Conservation (phyloP, 176 grass and related monocot species). For the Luzula sylvatica region DNA sequence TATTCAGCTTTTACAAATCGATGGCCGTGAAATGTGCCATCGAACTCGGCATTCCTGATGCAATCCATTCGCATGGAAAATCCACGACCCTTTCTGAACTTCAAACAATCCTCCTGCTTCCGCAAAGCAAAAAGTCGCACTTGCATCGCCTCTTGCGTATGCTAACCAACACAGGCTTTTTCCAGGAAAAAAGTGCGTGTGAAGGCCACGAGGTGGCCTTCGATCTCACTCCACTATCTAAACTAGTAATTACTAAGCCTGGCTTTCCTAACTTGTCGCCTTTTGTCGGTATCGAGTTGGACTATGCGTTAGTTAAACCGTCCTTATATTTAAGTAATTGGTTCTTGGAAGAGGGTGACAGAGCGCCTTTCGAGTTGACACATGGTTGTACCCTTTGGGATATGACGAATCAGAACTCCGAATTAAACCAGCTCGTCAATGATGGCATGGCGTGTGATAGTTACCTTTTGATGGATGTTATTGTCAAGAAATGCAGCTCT, state of each 20-base stretch:
- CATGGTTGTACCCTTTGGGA: conserved; percentile 21
- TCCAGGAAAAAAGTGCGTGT: background rate
- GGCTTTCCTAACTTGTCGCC: background rate
- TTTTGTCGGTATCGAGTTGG: conserved; percentile 6
- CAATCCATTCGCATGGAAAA: conserved; percentile 30
- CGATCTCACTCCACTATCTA: conserved; percentile 18
- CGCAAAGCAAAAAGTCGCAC: background rate
- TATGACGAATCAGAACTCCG: background rate
- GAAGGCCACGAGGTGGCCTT: conserved; percentile 15
- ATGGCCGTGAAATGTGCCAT: conserved; percentile 39
- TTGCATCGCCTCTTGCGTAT: conserved; percentile 30
- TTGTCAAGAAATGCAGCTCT: background rate
- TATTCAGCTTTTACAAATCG: conserved; percentile 27
- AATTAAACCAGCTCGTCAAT: conserved; percentile 28
- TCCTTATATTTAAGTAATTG: conserved; percentile 20
- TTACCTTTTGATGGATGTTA: conserved; percentile 12
- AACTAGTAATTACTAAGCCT: conserved; percentile 14
- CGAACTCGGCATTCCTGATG: conserved; percentile 28
- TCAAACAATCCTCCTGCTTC: conserved; percentile 7
- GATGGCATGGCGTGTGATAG: conserved; percentile 33
- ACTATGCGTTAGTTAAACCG: conserved; percentile 9
- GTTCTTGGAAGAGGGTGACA: conserved; percentile 16
- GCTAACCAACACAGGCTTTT: conserved; percentile 22
- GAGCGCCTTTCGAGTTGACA: background rate
- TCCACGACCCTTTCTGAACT: conserved; percentile 20